A percentile compares a stretch with the other conserved stretches of the same genome.
These are phyloP conservation scores for Echria macrotheca DNA, from an alignment of 495 filamentous ascomycete species.

Conservation along the genomic window DNA sequence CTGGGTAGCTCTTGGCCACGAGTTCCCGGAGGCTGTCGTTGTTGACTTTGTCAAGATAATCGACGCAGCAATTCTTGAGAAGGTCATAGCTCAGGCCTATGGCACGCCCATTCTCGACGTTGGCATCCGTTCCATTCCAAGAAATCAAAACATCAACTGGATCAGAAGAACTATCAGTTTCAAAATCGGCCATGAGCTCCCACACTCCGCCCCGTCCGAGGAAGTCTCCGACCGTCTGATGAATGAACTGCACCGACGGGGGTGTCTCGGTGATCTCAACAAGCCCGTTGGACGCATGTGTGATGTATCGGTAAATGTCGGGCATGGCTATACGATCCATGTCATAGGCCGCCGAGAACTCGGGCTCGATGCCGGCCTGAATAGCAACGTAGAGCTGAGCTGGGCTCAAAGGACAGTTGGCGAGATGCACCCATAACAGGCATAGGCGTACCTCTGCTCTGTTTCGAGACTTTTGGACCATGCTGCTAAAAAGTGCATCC, in stretches of 20 bases:
- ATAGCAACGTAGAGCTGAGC: slow-evolving; percentile 34
- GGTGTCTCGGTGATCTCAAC: slow-evolving; percentile 24
- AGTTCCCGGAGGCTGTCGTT: no score
- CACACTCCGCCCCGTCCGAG: slow-evolving; percentile 23
- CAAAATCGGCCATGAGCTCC: slow-evolving; percentile 32
- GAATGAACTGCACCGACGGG: slow-evolving; percentile 36
- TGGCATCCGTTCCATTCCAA: no score
- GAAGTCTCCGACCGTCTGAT: slow-evolving; percentile 36
- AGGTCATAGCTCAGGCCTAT: no score
- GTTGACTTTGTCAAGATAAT: no score
- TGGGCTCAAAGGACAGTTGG: slow-evolving; percentile 25
- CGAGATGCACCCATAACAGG: slow-evolving; percentile 35
- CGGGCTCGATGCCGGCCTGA: slow-evolving; percentile 15
- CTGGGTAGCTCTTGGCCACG: no score
- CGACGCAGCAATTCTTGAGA: not conserved
- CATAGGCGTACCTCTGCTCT: slow-evolving; percentile 26
- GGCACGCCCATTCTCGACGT: no score
- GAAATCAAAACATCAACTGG: no score
- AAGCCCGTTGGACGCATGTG: slow-evolving; percentile 30
- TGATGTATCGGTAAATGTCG: not conserved
- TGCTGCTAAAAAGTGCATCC: slow-evolving; percentile 27
- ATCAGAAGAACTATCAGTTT: no score
- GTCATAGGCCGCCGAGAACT: not conserved
- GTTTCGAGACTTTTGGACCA: slow-evolving; percentile 25
- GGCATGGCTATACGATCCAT: not conserved